Evolutionary conservation across 352 stramenopile species (phyloP).

Genomic region (Pythium apleroticum): DNA sequence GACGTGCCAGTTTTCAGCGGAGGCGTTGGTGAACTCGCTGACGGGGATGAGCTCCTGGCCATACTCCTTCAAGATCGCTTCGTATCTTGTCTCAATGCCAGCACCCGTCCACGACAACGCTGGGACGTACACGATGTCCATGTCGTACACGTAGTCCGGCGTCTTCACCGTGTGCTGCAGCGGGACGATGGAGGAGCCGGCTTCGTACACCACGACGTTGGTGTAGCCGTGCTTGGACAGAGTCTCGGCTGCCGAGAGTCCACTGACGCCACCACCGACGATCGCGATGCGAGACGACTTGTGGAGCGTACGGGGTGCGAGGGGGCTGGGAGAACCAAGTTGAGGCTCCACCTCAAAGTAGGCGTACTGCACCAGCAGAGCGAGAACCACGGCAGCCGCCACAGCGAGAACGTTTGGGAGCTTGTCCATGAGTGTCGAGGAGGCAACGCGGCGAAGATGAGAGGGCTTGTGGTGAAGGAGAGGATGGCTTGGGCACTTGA

Average conservation of each 20-base stretch:
- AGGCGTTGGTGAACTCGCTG: conserved; percentile 8
- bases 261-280: conserved; percentile 16
- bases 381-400: no score
- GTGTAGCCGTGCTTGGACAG: conserved; percentile 14
- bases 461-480: no score
- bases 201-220: conserved; percentile 21
- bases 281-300: conserved; percentile 18
- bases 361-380: no score
- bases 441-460: no score
- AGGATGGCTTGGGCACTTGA: no score
- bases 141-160: conserved; percentile 3
- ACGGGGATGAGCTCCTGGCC: conserved; percentile 1
- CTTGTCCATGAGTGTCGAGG: no score
- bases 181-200: conserved; percentile 5
- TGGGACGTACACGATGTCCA: conserved; percentile 18
- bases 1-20: conserved; percentile 2
- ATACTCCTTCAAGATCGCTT: conserved; percentile 6
- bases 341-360: no score
- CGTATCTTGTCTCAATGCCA: conserved; percentile 4
- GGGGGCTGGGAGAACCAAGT: no score
- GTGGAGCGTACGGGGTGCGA: no score
- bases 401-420: no score
- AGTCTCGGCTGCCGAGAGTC: conserved; percentile 12
- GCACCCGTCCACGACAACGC: conserved; percentile 9
- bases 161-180: conserved; percentile 8